Base-by-base conservation (phyloP, 2,329 filamentous ascomycete genomes). In the Magnaporthales sp. region DNA sequence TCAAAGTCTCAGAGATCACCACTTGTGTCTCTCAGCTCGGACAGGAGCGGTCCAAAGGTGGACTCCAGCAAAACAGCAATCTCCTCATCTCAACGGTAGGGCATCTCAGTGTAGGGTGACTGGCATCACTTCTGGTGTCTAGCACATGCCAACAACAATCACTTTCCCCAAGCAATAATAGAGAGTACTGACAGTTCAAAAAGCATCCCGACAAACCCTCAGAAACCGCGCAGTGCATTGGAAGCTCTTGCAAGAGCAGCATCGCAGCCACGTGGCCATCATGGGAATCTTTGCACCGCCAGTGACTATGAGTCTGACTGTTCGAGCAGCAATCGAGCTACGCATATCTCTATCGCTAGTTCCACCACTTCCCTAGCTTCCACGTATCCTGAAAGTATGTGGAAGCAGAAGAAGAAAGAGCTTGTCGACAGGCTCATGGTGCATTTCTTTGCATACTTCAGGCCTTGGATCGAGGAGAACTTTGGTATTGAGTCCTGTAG, bases 381-480 rank as follows among this genome's bases (percentile, higher is more conserved):
- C 56, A 27, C 15, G 2, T 60, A 27, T 27, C 56, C 56, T 27
- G 56, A 60, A 26, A 60, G 56, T 9, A 29, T 60, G 10, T 27
- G 24, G 56, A 27, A 29, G 56, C 56, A 68, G 63, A 69, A 69
- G 63, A 72, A 72, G 67, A 68, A 71, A 64, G 68, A 69, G 65
- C 71, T 73, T 24, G 63, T 73, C 15, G 69, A 69, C n/a, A 67
- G 32, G 72, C 70, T 70, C 69, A 73, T 73, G 72, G 70, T 67
- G 24, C 69, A 51, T 68, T 66, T 66, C 72, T 46, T 60, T 61
- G 26, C 62, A 56, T 58, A 64, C 19, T 67, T 73, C 64, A 62
- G 72, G 51, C 60, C 65, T 70, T 72, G 72, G 69, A 69, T 73
- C 70, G 67, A 72, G 13, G 67, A 63, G 64, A 31, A 31, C 38